Evolutionary conservation across 2,329 filamentous ascomycete species (phyloP), one percentile per base, ranked within the genome.

Genomic region (Trichoderma arundinaceum): DNA sequence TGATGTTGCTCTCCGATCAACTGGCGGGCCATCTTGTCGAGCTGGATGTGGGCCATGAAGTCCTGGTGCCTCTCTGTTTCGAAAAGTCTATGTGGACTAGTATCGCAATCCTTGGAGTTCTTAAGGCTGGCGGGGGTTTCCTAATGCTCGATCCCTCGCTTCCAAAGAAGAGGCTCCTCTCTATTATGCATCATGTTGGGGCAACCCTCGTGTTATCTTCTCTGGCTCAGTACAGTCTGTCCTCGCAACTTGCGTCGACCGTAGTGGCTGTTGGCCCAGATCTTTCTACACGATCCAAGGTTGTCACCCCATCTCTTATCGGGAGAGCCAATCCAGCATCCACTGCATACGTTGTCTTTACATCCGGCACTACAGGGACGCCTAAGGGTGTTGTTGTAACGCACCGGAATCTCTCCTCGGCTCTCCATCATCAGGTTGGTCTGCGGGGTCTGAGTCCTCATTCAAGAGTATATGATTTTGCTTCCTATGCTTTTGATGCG

Each of bases 261-360:
- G 22, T 28, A 28, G 22, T 28, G 22, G 22, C 4, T 4, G 22
- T 28, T 28, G 22, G 22, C 4, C 22, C 22, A 28, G 22, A 28
- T 28, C 22, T 28, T 4, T 28, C 22, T 28, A 28, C 22, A 28
- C 22, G 22, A 28, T 28, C 22, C 22, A 28, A 28, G 22, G 22
- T 28, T 28, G 22, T 28, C 22, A 28, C 22, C 22, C 22, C 22
- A 28, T 28, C 22, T 28, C 22, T 28, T 28, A 28, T 28, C 4
- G 22, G 22, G 22, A 28, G 22, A 28, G 22, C 22, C 22, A 22
- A 15, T 28, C 19, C 46, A 13, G 15, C 28, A 54, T 38, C 28
- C 15, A 22, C 56, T 22, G 52, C 53, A 19, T 68, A 68, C 58
- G 43, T 68, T 15, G 58, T 68, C 13, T 68, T 66, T 46, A 68